These are phyloP conservation scores for Carex cristatella DNA, from an alignment of 176 grass and related monocot genomes.

Conservation along the genomic window DNA sequence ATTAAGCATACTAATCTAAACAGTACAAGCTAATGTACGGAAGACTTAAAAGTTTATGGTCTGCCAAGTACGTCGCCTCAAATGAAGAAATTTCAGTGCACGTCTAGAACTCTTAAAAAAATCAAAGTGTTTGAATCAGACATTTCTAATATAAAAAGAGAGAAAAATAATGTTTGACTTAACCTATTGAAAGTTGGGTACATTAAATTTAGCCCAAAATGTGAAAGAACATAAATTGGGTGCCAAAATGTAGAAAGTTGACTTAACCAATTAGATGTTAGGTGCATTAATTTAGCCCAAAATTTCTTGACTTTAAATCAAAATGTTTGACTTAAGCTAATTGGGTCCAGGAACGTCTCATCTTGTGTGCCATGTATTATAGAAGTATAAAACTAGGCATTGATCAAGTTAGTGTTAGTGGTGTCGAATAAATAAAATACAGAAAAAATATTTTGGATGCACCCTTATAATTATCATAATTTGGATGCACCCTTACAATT, in stretches of 20 bases:
- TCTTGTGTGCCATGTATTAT: no score
- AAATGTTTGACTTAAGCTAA: no score
- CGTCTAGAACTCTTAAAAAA: background rate
- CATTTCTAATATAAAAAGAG: background rate
- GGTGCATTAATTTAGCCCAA: no score
- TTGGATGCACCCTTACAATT: background rate
- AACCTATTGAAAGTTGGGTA: no score
- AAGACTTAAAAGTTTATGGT: background rate
- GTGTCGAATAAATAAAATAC: background rate
- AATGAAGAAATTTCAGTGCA: background rate
- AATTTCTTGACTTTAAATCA: no score
- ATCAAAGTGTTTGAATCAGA: constrained; percentile 18
- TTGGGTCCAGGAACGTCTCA: no score
- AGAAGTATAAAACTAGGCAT: no score
- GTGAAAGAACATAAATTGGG: no score
- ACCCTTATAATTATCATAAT: no score
- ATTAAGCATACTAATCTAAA: background rate
- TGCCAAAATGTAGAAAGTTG: no score
- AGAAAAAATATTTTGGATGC: background rate
- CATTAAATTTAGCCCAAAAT: no score
- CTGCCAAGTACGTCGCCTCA: background rate
- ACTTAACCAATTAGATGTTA: no score
- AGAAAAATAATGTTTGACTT: background rate
- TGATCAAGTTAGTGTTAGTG: background rate
- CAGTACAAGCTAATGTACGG: constrained; percentile 11